Percentiles rank a stretch among this genome's conserved stretches.
phyloP scores from a whole-genome alignment of 1,139 yeast species.

The Sugiyamaella neomexicana region DNA sequence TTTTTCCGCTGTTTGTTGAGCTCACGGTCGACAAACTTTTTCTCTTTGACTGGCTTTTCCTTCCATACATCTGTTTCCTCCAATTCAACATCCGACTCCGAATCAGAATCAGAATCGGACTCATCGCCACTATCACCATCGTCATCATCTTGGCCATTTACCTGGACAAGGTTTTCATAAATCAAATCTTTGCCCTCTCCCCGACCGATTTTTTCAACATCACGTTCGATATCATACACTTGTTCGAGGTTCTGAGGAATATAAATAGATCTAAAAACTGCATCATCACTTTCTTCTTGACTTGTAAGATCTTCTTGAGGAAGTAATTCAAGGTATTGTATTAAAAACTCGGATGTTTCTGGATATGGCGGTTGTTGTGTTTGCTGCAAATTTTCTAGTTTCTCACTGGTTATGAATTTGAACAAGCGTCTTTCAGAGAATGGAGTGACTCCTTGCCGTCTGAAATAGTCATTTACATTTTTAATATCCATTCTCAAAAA shows the following conservation, averaged over 20 bases:
- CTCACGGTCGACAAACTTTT: conserved; percentile 82
- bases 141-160: conserved; percentile 32
- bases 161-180: conserved; percentile 38
- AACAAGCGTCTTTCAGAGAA: conserved; percentile 82
- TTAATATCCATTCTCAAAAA: conserved; percentile 96
- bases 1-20: conserved; percentile 81
- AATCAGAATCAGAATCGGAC: conserved; percentile 33
- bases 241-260: conserved; percentile 63
- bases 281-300: conserved; percentile 70
- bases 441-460: conserved; percentile 68
- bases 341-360: conserved; percentile 36
- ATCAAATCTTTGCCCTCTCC: conserved; percentile 81
- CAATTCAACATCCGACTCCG: conserved; percentile 42
- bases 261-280: conserved; percentile 82
- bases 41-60: conserved; percentile 49
- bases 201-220: conserved; percentile 73
- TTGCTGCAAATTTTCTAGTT: conserved; percentile 17
- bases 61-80: conserved; percentile 48
- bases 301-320: conserved; percentile 44
- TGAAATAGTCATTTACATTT: conserved; percentile 87
- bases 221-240: conserved; percentile 65
- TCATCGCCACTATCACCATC: conserved; percentile 38
- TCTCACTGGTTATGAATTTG: conserved; percentile 56
- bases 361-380: conserved; percentile 17
- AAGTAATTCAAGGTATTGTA: conserved; percentile 34